These are phyloP conservation scores for Lactarius vividus DNA, from an alignment of 768 basidiomycete genomes.

Conservation along the genomic window DNA sequence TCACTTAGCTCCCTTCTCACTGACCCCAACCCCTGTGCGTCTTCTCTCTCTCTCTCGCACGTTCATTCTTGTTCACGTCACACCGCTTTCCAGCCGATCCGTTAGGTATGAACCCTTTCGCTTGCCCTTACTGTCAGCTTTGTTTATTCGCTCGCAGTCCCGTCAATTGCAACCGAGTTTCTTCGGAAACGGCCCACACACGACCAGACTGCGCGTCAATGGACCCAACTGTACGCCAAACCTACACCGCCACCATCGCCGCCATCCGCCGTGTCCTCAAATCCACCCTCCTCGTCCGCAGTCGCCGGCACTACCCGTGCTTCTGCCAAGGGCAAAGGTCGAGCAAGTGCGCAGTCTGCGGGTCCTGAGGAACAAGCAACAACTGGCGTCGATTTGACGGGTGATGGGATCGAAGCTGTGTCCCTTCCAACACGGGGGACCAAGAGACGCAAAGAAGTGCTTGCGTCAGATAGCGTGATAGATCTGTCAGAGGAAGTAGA, in stretches of 20 bases:
- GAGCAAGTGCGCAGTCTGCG: conserved; percentile 9
- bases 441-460: conserved; percentile 21
- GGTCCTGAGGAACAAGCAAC: conserved; percentile 8
- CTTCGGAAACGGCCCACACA: conserved; percentile 36
- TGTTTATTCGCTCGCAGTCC: conserved; percentile 27
- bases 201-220: conserved; percentile 42
- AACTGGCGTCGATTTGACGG: conserved; percentile 21
- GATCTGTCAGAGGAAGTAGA: conserved; percentile 23
- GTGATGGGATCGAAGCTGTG: conserved; percentile 17
- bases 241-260: conserved; percentile 9
- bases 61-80: background rate
- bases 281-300: background rate
- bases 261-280: background rate
- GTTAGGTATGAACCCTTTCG: conserved; percentile 16
- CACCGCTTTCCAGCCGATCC: conserved; percentile 23
- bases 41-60: conserved; percentile 25
- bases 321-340: conserved; percentile 26
- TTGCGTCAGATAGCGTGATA: conserved; percentile 15
- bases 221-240: conserved; percentile 37
- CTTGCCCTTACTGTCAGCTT: background rate
- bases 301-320: background rate
- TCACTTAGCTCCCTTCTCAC: conserved; percentile 90
- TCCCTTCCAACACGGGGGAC: conserved; percentile 17
- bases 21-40: conserved; percentile 89
- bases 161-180: conserved; percentile 36